These are phyloP conservation scores for Grosmannia clavigera DNA, from an alignment of 2,329 filamentous ascomycete genomes.

Conservation along the genomic window DNA sequence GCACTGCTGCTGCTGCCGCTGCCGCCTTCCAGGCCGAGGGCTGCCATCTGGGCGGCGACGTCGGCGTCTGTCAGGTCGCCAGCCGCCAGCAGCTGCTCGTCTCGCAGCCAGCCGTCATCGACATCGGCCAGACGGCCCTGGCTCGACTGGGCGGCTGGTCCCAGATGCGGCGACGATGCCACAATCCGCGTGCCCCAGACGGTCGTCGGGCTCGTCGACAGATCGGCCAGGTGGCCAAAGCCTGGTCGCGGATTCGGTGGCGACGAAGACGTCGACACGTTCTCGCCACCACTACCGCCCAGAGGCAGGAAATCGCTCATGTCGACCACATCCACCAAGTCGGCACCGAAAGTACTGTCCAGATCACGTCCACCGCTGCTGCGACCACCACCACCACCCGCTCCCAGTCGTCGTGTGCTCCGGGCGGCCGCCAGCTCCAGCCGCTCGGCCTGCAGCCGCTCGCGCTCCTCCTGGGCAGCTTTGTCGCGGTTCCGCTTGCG, in stretches of 20 bases:
- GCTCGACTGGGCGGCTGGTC: slow-evolving; percentile 36
- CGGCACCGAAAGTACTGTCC: background rate
- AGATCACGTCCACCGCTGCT: slow-evolving; percentile 16
- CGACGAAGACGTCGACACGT: slow-evolving; percentile 13
- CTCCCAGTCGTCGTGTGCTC: background rate
- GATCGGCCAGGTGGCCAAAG: slow-evolving; percentile 58
- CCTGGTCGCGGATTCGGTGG: slow-evolving; percentile 46
- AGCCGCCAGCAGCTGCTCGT: slow-evolving; percentile 59
- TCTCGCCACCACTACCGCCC: slow-evolving; percentile 20
- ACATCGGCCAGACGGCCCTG: background rate
- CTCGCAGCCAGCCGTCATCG: slow-evolving; percentile 70
- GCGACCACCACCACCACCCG: background rate
- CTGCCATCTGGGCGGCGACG: slow-evolving; percentile 45
- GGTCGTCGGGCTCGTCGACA: slow-evolving; percentile 71
- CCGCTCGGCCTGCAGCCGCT: slow-evolving; percentile 69
- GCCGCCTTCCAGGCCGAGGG: slow-evolving; percentile 25
- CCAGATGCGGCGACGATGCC: slow-evolving; percentile 23
- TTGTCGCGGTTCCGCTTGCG: slow-evolving; percentile 73
- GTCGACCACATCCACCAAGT: slow-evolving; percentile 23
- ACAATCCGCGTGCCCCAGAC: slow-evolving; percentile 85
- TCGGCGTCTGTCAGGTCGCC: slow-evolving; percentile 30
- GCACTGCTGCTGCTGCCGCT: too few species aligned
- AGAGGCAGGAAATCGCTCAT: slow-evolving; percentile 55
- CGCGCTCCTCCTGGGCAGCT: slow-evolving; percentile 74
- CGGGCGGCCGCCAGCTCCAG: slow-evolving; percentile 58